These are phyloP conservation scores for Eucalyptus melliodora DNA, from an alignment of 345 rosid species.

Conservation along the genomic window DNA sequence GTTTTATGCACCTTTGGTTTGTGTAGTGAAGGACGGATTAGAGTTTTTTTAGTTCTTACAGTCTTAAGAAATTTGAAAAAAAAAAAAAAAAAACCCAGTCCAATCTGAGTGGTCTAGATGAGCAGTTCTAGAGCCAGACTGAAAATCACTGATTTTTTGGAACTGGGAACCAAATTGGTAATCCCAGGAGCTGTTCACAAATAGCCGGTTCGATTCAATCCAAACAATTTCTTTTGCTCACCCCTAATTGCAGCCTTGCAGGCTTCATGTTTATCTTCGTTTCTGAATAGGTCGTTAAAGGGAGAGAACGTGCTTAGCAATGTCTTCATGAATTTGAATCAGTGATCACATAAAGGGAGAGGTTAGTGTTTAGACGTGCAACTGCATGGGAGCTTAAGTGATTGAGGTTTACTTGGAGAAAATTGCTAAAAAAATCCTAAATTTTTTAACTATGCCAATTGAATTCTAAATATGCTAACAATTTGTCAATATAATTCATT, in stretches of 20 bases:
- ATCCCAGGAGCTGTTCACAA: fast-evolving
- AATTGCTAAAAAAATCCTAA: too few relatives aligned
- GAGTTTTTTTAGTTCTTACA: neutral
- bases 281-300: fast-evolving
- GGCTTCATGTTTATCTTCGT: fast-evolving
- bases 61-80: too few relatives aligned
- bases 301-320: neutral
- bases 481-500: too few relatives aligned
- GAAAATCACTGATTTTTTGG: neutral
- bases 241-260: neutral
- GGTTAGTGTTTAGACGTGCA: neutral
- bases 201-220: fast-evolving
- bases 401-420: neutral
- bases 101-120: too few relatives aligned
- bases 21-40: neutral
- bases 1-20: neutral
- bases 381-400: neutral
- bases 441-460: fast-evolving
- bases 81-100: too few relatives aligned
- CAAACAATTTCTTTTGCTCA: fast-evolving
- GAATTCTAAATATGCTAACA: fast-evolving
- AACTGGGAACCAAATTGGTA: fast-evolving
- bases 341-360: neutral
- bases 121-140: fast-evolving
- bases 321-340: too few relatives aligned